Evolutionary conservation across 75 land plant species (phyloP), one percentile per base, ranked within the genome.

Genomic region (Pseudotsuga menziesii): DNA sequence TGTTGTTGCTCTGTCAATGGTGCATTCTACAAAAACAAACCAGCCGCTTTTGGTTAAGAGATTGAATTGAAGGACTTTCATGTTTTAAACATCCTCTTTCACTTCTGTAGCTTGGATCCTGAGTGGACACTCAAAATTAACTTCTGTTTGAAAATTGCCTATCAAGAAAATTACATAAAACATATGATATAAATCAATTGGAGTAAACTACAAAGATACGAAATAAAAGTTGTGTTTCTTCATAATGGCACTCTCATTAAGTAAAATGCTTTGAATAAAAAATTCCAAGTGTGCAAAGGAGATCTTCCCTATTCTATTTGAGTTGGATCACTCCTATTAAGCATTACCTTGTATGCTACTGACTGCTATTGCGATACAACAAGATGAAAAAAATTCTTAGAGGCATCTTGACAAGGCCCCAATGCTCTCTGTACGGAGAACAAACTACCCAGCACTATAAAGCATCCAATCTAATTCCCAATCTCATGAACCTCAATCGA

Each of bases 1-100:
- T 90, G 90, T 63, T 94, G 98, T 70, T 90, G 85, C 74, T 97
- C 98, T 48, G 93, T 83, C 75, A 94, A 78, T 4, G 98, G 93
- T 54, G 99, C 95, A 82, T 91, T 97, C 99, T 86, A 73, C 19
- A 55, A 73, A 57, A 1, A 73, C 44, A 69, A 39, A 69, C 52
- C 44, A 41, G 9, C 14, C 9, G 4, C 2, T 9, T 69, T 41
- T n/a, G 12, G n/a, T 36, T n/a, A 69, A 41, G 11, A n/a, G 23
- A 20, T 39, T 41, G 52, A 36, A 69, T 39, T 41, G 23, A 39
- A n/a, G 2, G n/a, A 41, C 41, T 4, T 69, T 8, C 72, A 7
- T 61, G 13, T 22, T 61, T 48, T 25, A 61, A 1, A 23, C 25
- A 23, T 61, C 13, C 29, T 23, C 35, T 25, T 25, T 61, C 14